These are phyloP conservation scores for Solanum appendiculatum DNA, from an alignment of 257 asterid species.

Conservation along the genomic window DNA sequence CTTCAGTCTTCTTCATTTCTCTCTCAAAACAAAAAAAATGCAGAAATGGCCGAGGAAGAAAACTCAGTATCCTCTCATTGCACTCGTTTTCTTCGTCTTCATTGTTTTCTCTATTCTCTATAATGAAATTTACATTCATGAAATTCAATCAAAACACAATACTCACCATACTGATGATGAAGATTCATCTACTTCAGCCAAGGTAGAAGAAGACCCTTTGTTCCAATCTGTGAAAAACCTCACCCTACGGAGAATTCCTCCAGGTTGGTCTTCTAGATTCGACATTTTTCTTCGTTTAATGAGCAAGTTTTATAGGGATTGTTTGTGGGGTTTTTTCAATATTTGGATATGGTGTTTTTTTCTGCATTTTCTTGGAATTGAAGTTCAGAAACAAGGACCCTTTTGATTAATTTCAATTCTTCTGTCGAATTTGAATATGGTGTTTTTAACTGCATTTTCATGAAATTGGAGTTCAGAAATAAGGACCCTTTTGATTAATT, in stretches of 20 bases:
- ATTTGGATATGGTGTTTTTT: neutral
- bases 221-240: conserved; percentile 16
- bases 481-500: neutral
- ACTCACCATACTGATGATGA: neutral
- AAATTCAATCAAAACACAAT: conserved; percentile 24
- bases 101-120: conserved; percentile 47
- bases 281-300: neutral
- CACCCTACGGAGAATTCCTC: conserved; percentile 18
- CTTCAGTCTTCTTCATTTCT: neutral
- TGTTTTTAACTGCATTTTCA: neutral
- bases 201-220: neutral
- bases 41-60: conserved; percentile 64
- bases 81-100: conserved; percentile 36
- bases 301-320: neutral
- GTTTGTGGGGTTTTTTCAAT: neutral
- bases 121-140: conserved; percentile 42
- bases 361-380: conserved; percentile 2
- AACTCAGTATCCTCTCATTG: conserved; percentile 46
- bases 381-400: neutral
- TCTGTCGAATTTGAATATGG: neutral
- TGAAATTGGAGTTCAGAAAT: neutral
- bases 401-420: neutral
- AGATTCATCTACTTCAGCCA: conserved; percentile 4
- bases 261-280: conserved; percentile 24
- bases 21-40: conserved; percentile 8